phyloP scores from a whole-genome alignment of 345 rosid genomes.

The Eucalyptus sp. region DNA sequence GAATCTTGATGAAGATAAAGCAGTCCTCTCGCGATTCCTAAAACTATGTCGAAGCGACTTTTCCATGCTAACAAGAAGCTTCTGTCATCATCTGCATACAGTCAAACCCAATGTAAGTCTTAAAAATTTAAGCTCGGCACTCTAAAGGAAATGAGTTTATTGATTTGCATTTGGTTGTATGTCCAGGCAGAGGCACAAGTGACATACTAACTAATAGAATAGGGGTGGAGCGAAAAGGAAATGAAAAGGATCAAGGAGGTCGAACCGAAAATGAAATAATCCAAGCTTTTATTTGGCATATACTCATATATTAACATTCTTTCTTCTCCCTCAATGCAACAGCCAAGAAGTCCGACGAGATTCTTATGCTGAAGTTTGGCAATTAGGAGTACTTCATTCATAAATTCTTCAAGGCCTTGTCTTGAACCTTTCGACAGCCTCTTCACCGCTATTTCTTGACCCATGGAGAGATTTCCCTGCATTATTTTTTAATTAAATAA shows the following conservation, averaged over 20 bases:
- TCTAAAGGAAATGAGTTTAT: no score
- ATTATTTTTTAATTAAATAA: not conserved
- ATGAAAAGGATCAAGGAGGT: not conserved
- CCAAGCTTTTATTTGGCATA: not conserved
- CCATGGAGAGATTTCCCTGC: not conserved
- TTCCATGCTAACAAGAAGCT: not conserved
- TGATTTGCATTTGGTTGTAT: no score
- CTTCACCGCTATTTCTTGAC: not conserved
- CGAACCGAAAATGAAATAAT: not conserved
- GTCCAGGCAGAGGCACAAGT: no score
- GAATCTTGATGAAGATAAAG: not conserved
- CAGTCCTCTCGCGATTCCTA: not conserved
- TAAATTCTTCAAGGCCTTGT: not conserved
- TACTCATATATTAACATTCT: not conserved
- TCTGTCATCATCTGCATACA: not conserved
- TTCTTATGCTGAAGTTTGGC: not conserved
- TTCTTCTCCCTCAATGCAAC: not conserved
- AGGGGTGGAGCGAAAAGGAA: not conserved
- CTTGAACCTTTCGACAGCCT: slow-evolving; percentile 5
- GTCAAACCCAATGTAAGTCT: not conserved
- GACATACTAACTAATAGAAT: not conserved
- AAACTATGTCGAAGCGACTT: not conserved
- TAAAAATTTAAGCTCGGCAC: not conserved
- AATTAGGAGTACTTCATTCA: not conserved
- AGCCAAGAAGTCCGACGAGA: not conserved